Evolutionary conservation across 345 rosid genomes (phyloP), one percentile per base, ranked within the genome.

Genomic region (Excoecaria agallocha): DNA sequence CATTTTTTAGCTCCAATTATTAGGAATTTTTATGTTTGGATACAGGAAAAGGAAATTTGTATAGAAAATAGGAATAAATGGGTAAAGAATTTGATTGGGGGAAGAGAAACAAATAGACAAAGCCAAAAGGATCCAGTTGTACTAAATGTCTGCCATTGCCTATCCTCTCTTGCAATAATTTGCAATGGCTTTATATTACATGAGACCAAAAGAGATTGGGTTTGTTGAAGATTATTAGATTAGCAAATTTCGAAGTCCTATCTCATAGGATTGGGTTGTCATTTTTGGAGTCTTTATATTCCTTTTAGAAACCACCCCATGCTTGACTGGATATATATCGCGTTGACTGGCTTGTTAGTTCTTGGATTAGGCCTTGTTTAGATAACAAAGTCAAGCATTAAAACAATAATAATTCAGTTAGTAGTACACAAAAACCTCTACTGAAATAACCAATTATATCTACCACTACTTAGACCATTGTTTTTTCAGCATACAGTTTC

Each of bases 131-230:
- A 35, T 15, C 48, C 73, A 52, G 69, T 69, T 61, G 78, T 22
- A 69, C 69, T 76, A 57, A 50, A 69, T 69, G 79, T 68, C 69
- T 39, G 74, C 43, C 51, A 48, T 41, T 72, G 67, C 49, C 66
- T 49, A 35, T 52, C 17, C 59, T 30, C 45, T 60, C 12, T n/a
- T 19, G 22, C 73, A 41, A 17, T 51, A 8, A 6, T 3, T 3
- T 41, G 48, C 20, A 45, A 38, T 67, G 66, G 22, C 37, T 30
- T 58, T n/a, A 15, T 13, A 46, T 75, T 58, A 72, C 35, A 68
- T 35, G 58, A 68, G 73, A 74, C 65, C 54, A 10, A 16, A n/a
- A n/a, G 45, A 25, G 61, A 30, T 58, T 48, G 68, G 61, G 24
- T 60, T 41, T 50, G 45, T 68, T 12, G 50, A 51, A 16, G 74